phyloP scores from a whole-genome alignment of 345 rosid species.

The Abelmoschus esculentus region DNA sequence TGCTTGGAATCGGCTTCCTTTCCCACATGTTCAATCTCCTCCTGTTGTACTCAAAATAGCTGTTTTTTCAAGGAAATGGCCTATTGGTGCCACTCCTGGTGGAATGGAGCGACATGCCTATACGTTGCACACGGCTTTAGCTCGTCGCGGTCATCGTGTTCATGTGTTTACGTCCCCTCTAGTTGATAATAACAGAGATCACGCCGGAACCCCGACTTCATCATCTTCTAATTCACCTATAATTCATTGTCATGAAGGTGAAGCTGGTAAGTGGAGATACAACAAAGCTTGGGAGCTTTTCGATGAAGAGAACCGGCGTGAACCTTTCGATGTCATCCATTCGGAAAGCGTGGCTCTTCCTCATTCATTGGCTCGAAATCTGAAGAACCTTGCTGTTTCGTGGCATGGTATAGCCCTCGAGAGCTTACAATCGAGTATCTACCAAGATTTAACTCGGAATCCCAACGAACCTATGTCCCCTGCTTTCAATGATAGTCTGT shows the following conservation, averaged over 20 bases:
- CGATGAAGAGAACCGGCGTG: conserved; percentile 45
- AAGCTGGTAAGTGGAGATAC: conserved; percentile 63
- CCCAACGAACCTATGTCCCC: conserved; percentile 53
- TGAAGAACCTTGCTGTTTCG: conserved; percentile 64
- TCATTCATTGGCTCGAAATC: conserved; percentile 52
- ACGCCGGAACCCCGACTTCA: not conserved
- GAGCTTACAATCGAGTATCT: conserved; percentile 68
- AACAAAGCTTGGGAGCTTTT: conserved; percentile 83
- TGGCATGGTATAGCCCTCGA: conserved; percentile 97
- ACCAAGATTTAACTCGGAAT: conserved; percentile 66
- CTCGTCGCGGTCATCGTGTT: conserved; percentile 70
- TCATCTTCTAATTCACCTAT: conserved; percentile 19
- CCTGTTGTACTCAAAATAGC: conserved; percentile 50
- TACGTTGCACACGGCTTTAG: conserved; percentile 66
- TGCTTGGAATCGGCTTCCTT: conserved; percentile 70
- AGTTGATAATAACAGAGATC: not conserved
- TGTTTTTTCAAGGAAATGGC: conserved; percentile 93
- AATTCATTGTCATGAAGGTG: conserved; percentile 69
- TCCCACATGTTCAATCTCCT: conserved; percentile 21
- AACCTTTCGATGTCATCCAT: conserved; percentile 71
- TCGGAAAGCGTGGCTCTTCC: conserved; percentile 91
- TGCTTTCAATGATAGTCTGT: conserved; percentile 36
- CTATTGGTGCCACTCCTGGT: conserved; percentile 55
- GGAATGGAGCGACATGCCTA: conserved; percentile 99
- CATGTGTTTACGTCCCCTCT: conserved; percentile 85